phyloP scores from a whole-genome alignment of 129 eudicot species.

The Saposhnikovia divaricata region DNA sequence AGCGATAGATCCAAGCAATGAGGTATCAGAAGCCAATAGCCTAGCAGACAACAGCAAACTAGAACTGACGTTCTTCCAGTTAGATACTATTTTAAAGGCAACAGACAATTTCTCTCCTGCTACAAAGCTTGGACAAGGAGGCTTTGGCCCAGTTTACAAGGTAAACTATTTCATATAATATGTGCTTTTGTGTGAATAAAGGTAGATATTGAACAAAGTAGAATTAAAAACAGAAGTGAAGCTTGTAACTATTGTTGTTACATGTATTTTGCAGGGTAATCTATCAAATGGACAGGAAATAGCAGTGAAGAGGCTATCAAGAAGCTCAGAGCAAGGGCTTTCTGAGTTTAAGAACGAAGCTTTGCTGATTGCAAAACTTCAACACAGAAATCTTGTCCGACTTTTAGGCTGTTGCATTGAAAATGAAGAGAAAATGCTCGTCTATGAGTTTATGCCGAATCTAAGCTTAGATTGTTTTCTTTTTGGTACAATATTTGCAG shows the following conservation, averaged over 20 bases:
- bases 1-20: not conserved
- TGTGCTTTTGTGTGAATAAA: not conserved
- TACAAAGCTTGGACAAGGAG: constrained; percentile 25
- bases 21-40: not conserved
- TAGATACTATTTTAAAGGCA: constrained; percentile 11
- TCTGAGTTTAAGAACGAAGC: constrained; percentile 49
- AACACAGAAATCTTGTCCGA: constrained; percentile 46
- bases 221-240: not conserved
- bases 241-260: not conserved
- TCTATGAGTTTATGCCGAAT: constrained; percentile 49
- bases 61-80: constrained; percentile 13
- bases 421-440: constrained; percentile 36
- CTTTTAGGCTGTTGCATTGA: constrained; percentile 40
- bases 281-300: constrained; percentile 29
- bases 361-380: constrained; percentile 37
- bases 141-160: constrained; percentile 30
- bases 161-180: constrained; percentile 2
- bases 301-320: constrained; percentile 49
- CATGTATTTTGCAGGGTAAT: constrained; percentile 24
- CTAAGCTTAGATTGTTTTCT: constrained; percentile 35
- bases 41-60: not conserved
- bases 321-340: constrained; percentile 35
- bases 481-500: constrained; percentile 20
- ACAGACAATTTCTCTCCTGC: constrained; percentile 21
- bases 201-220: not conserved